A percentile compares a stretch with the other conserved stretches of the same genome.
Conservation (phyloP, 495 filamentous ascomycete species). For the Penicillium pulvis region DNA sequence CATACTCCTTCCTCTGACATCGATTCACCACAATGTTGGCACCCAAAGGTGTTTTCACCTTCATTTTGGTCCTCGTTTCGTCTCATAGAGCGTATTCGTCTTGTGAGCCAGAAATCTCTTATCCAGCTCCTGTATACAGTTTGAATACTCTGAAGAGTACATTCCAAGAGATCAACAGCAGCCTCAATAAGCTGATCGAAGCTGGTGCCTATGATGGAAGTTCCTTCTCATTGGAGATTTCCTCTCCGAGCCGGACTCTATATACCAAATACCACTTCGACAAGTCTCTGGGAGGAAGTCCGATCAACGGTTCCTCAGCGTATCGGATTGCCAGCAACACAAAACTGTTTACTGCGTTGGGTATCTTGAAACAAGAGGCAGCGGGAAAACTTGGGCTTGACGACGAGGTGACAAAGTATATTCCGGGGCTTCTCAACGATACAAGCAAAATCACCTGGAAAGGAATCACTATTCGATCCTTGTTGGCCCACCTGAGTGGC, state of each 20-base stretch:
- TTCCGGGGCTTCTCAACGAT: neutral
- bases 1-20: neutral
- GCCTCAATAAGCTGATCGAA: neutral
- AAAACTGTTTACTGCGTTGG: conserved; percentile 11
- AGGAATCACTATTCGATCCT: conserved; percentile 9
- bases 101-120: conserved; percentile 15
- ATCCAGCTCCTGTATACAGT: conserved; percentile 7
- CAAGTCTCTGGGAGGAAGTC: conserved; percentile 10
- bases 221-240: conserved; percentile 14
- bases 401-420: conserved; percentile 12
- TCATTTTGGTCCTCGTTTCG: neutral
- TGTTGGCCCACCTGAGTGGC: conserved; percentile 6
- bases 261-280: conserved; percentile 9
- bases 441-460: conserved; percentile 6
- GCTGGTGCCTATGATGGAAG: conserved; percentile 3
- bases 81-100: conserved; percentile 2
- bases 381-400: conserved; percentile 6
- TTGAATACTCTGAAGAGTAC: neutral
- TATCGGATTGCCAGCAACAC: conserved; percentile 15
- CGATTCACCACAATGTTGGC: neutral
- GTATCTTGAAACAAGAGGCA: conserved; percentile 9
- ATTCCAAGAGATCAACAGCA: conserved; percentile 1
- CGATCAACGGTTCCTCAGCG: conserved; percentile 9
- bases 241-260: conserved; percentile 4
- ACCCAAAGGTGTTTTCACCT: neutral